Evolutionary conservation across 805 yeast genomes (phyloP).

Genomic region (Lachancea thermotolerans): DNA sequence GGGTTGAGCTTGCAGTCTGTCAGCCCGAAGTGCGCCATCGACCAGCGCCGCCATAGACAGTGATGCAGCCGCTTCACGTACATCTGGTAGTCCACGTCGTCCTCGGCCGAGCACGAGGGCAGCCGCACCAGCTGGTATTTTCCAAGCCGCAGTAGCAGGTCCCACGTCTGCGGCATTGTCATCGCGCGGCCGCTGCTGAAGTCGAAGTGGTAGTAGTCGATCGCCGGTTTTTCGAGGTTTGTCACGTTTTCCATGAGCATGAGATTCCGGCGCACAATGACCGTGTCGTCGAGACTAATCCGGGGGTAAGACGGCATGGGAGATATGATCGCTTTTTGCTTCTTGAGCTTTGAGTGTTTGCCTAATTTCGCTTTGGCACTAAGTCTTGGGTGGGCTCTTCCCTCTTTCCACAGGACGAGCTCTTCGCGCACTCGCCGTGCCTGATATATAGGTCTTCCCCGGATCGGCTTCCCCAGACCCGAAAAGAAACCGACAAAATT

Average conservation of each 20-base stretch:
- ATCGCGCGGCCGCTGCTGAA: conserved; percentile 11
- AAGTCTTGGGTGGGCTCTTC: too few relatives aligned
- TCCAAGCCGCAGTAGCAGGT: conserved; percentile 17
- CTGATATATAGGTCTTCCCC: too few relatives aligned
- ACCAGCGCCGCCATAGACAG: conserved; percentile 95
- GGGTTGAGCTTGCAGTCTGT: conserved; percentile 65
- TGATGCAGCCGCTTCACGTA: conserved; percentile 54
- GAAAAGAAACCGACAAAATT: too few relatives aligned
- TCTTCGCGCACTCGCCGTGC: too few relatives aligned
- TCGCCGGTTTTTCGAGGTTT: conserved; percentile 24
- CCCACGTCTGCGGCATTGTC: conserved; percentile 15
- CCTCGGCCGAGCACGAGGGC: conserved; percentile 32
- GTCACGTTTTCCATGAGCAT: conserved; percentile 30
- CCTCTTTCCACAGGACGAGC: too few relatives aligned
- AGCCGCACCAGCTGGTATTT: conserved; percentile 25
- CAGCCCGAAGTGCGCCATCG: conserved; percentile 60
- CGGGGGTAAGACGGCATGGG: not conserved
- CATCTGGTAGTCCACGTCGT: conserved; percentile 25
- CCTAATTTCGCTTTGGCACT: not conserved
- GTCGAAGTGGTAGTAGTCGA: conserved; percentile 27
- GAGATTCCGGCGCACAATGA: conserved; percentile 25
- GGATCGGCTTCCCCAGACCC: too few relatives aligned
- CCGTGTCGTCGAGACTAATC: conserved; percentile 26
- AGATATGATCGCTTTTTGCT: not conserved
- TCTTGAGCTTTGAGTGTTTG: not conserved